phyloP scores from a whole-genome alignment of 2,329 filamentous ascomycete genomes.

The Botrytis fabae region DNA sequence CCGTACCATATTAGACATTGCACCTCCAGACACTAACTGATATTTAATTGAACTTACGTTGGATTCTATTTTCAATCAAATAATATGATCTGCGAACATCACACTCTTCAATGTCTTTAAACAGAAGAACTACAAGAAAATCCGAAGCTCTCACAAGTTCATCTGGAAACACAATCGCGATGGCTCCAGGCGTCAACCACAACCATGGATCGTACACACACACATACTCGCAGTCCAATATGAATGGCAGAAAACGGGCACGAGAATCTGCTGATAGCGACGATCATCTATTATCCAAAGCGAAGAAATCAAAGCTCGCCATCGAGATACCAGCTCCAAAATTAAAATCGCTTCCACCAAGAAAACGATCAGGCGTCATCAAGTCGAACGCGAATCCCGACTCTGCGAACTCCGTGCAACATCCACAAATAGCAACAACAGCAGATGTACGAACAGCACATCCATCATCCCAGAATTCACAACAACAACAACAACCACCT shows the following conservation, averaged over 20 bases:
- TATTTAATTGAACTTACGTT: slow-evolving; percentile 1
- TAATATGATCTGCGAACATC: slow-evolving; percentile 8
- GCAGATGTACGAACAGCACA: slow-evolving; percentile 26
- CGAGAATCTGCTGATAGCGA: slow-evolving; percentile 50
- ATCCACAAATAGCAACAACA: slow-evolving; percentile 24
- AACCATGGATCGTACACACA: slow-evolving; percentile 8
- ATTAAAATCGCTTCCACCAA: slow-evolving; percentile 28
- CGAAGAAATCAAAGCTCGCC: slow-evolving; percentile 54
- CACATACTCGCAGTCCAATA: slow-evolving; percentile 31
- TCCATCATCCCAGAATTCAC: slow-evolving; percentile 24
- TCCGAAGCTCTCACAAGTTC: slow-evolving; percentile 19
- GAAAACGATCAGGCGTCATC: slow-evolving; percentile 31
- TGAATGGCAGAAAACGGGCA: slow-evolving; percentile 51
- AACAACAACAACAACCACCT: slow-evolving; percentile 29
- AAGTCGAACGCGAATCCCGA: slow-evolving; percentile 34
- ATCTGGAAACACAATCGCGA: slow-evolving; percentile 28
- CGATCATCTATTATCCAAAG: slow-evolving; percentile 45
- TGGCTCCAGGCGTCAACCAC: slow-evolving; percentile 13
- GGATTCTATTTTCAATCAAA: slow-evolving; percentile 3
- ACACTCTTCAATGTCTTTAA: slow-evolving; percentile 21
- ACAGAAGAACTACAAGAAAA: slow-evolving; percentile 20
- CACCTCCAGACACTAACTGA: slow-evolving; percentile 12
- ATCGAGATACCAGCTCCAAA: slow-evolving; percentile 51
- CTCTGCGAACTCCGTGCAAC: slow-evolving; percentile 25
- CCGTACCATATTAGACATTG: neutral